Conservation (phyloP, 345 rosid species). For the Geranium rotundifolium region DNA sequence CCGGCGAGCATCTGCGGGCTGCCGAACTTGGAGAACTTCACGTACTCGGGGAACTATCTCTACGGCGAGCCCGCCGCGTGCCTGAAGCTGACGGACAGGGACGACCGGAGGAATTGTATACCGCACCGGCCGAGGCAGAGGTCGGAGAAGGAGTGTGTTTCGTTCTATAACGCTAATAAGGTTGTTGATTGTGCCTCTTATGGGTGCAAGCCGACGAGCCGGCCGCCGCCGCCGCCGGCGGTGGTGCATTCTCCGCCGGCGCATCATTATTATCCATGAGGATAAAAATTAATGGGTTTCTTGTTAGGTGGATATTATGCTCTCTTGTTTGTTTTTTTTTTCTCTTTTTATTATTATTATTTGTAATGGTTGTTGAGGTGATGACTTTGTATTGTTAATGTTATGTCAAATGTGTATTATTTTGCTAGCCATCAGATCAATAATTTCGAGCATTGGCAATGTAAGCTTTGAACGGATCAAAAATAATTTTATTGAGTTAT, state of each 20-base stretch:
- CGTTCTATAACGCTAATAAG: slow-evolving; percentile 28
- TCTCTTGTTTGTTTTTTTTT: background rate
- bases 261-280: slow-evolving; percentile 4
- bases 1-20: slow-evolving; percentile 53
- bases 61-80: slow-evolving; percentile 47
- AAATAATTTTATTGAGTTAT: too few species aligned
- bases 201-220: slow-evolving; percentile 37
- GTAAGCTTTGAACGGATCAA: too few species aligned
- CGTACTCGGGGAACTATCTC: slow-evolving; percentile 58
- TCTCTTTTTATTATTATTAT: slow-evolving; percentile 1
- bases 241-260: slow-evolving; percentile 15
- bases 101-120: slow-evolving; percentile 60
- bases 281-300: background rate
- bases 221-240: slow-evolving; percentile 17
- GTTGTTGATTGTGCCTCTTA: slow-evolving; percentile 42
- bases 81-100: slow-evolving; percentile 32
- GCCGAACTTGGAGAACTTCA: slow-evolving; percentile 67
- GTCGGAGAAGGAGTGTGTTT: slow-evolving; percentile 41
- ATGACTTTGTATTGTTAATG: too few species aligned
- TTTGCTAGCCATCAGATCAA: too few species aligned
- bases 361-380: background rate
- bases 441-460: too few species aligned
- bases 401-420: too few species aligned
- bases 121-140: slow-evolving; percentile 51
- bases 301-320: background rate